A percentile compares a stretch with the other conserved stretches of the same genome.
Conservation (phyloP, 73 alveolate species). For the Paramecium caudatum region DNA sequence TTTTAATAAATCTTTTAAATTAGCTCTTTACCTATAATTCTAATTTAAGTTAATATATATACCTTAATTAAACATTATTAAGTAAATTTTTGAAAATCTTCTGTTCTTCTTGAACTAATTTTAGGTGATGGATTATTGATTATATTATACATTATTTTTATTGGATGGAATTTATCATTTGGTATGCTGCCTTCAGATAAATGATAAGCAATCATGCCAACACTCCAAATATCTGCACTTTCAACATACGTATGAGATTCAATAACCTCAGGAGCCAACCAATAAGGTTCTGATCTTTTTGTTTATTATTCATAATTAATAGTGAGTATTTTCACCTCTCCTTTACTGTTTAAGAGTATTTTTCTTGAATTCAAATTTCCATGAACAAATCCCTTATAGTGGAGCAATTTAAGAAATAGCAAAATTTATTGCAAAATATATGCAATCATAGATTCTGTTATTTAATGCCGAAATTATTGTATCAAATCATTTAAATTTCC, state of each 20-base stretch:
- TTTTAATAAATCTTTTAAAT: not conserved
- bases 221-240: constrained; percentile 4
- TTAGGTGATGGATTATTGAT: not conserved
- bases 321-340: not conserved
- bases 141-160: not conserved
- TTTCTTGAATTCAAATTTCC: not conserved
- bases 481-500: not conserved
- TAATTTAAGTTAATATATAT: not conserved
- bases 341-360: not conserved
- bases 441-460: not conserved
- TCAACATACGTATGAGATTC: not conserved
- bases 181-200: not conserved
- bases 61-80: not conserved
- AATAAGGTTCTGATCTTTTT: not conserved
- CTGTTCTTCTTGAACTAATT: not conserved
- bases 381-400: not conserved
- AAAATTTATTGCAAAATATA: not conserved
- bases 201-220: not conserved
- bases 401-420: not conserved
- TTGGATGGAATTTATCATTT: not conserved
- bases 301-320: not conserved
- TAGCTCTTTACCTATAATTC: not conserved
- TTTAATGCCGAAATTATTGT: not conserved
- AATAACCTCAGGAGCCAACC: constrained; percentile 12
- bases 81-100: not conserved